Base-by-base conservation (phyloP, 108 stramenopile species). In the Cylindrotheca closterium region DNA sequence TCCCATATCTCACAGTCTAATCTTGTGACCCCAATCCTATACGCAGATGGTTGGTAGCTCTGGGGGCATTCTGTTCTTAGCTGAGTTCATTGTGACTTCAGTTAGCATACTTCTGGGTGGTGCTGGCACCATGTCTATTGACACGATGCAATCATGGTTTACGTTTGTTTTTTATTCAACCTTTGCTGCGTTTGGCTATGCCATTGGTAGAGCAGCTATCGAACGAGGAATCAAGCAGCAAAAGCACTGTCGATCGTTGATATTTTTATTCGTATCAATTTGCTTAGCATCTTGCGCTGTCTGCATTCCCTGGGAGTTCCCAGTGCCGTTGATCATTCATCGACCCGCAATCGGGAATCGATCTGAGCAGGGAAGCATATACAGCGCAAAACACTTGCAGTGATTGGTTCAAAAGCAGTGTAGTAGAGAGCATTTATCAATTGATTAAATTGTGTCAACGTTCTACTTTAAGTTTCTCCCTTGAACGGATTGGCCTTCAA, bases 21-120 rank as follows among this genome's bases (percentile, higher is more conserved):
- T n/a, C n/a, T n/a, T n/a, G n/a, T n/a, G n/a, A n/a, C n/a, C n/a
- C n/a, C n/a, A n/a, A n/a, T n/a, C n/a, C n/a, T n/a, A n/a, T n/a
- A n/a, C n/a, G n/a, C 88, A 86, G 57, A 70, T 89, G 1, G 83
- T 86, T 10, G 88, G 88, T 0, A 71, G 79, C 48, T 89, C 88
- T 26, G 88, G 88, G 45, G 88, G 88, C 8, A 61, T 75, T 12
- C 51, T 82, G 47, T 89, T 89, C 50, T 59, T 89, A 31, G 88
- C 79, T 19, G 85, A 89, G 51, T 86, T 89, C 56, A 76, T 84
- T 26, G 81, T 89, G 10, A 82, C 80, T 21, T 68, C 83, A 4
- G 69, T 86, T 24, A 75, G 79, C 49, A 60, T 89, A 23, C 10
- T 86, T 34, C 63, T 89, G 17, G 88, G 85, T n/a, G 88, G 88